Base-by-base conservation (phyloP, 805 yeast genomes). In the Tetrapisispora arboricola region DNA sequence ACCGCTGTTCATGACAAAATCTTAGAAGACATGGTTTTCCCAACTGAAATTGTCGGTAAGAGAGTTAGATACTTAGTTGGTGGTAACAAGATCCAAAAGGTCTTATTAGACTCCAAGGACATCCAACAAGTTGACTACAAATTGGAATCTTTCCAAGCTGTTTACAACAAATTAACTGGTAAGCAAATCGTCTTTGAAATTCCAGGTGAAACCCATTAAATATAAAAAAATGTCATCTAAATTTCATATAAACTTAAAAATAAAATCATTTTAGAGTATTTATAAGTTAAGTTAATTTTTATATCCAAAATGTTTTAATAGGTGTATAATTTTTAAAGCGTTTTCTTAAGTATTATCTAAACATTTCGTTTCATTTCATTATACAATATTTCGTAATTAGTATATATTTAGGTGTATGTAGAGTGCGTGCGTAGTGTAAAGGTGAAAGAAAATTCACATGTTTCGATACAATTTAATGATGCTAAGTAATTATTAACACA, bases 21-120 rank as follows among this genome's bases (percentile, higher is more conserved):
- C 75, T 85, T 90, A 71, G 98, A 92, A 76, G 98, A 90, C 75
- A 79, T 90, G 68, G 98, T 92, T 58, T 90, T 83, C 96, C 98
- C 98, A 73, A 88, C 97, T 60, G 96, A 90, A 79, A 90, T 90
- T 65, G 79, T 83, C 59, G 98, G 98, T 73, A 92, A 92, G 87
- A 87, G 98, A 78, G 90, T 85, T 67, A 87, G 96, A 81, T 88
- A 84, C 85, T 79, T 86, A 70, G 94, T 86, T 64, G 97, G 97
- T 73, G 98, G 98, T 73, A 78, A 81, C 85, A 90, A 85, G 78
- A 80, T 90, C 74, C 94, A 90, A 75, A 92, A 92, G 79, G 90
- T 90, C 57, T 80, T 86, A 72, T 83, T 90, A 67, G 95, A 88
- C 80, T 84, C 95, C 67, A 92, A 92, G 84, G 96, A 90, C 72